Evolutionary conservation across 108 stramenopile genomes (phyloP).

Genomic region (Fistulifera solaris): DNA sequence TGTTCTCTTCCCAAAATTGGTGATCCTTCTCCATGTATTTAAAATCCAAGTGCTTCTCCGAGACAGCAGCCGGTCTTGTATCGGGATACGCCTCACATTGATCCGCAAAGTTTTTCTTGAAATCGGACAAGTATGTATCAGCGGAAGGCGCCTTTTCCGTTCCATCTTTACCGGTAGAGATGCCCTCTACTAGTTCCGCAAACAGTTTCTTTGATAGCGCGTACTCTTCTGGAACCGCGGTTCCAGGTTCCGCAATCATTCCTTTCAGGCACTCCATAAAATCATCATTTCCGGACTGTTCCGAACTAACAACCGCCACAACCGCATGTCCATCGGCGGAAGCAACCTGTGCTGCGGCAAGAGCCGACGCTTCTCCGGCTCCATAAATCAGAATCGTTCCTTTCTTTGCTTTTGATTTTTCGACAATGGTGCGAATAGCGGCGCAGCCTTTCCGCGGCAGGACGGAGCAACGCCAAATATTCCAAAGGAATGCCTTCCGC

Average conservation of each 20-base stretch:
- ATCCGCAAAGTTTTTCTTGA: constrained; percentile 60
- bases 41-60: constrained; percentile 49
- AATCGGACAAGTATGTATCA: constrained; percentile 49
- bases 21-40: constrained; percentile 77
- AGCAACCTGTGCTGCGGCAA: constrained; percentile 64
- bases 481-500: constrained; percentile 57
- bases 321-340: constrained; percentile 46
- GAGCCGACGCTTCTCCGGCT: constrained; percentile 57
- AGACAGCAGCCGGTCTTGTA: constrained; percentile 66
- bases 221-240: constrained; percentile 69
- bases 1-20: constrained; percentile 59
- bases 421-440: constrained; percentile 38
- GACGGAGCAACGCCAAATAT: constrained; percentile 69
- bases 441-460: constrained; percentile 80
- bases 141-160: constrained; percentile 17
- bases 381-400: constrained; percentile 78
- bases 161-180: constrained; percentile 48
- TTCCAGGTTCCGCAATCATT: constrained; percentile 68
- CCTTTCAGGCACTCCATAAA: constrained; percentile 69
- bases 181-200: constrained; percentile 49
- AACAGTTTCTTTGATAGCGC: constrained; percentile 72
- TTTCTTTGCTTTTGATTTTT: constrained; percentile 8
- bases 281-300: constrained; percentile 66
- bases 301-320: constrained; percentile 68
- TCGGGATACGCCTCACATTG: constrained; percentile 58